These are phyloP conservation scores for Diplosphaera chodatii DNA, from an alignment of 139 green algal genomes.

Conservation along the genomic window DNA sequence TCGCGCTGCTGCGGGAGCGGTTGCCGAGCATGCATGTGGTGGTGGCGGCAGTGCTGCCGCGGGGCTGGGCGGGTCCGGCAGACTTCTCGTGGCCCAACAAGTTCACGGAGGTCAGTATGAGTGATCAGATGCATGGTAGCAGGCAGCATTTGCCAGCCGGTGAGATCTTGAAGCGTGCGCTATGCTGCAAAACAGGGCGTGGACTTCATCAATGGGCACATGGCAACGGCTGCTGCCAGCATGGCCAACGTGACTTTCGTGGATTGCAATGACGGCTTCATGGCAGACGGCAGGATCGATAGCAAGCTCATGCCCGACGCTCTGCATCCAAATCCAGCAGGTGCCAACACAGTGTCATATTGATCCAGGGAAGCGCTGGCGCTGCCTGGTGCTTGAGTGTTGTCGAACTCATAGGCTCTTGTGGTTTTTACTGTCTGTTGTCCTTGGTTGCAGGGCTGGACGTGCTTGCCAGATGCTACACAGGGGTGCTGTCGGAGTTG, in stretches of 20 bases:
- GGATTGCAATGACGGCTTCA: conserved; percentile 14
- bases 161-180: too few relatives aligned
- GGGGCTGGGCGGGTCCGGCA: conserved; percentile 1
- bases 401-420: too few relatives aligned
- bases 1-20: neutral
- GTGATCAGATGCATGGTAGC: too few relatives aligned
- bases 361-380: neutral
- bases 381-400: too few relatives aligned
- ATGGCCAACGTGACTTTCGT: conserved; percentile 18
- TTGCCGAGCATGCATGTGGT: conserved; percentile 10
- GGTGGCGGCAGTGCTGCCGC: conserved; percentile 14
- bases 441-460: neutral
- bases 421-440: too few relatives aligned
- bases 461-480: neutral
- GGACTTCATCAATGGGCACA: conserved; percentile 5
- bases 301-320: conserved; percentile 23
- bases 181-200: neutral
- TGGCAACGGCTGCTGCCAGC: conserved; percentile 5
- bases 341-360: conserved; percentile 17
- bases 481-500: neutral
- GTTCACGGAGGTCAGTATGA: conserved; percentile 3
- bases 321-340: conserved; percentile 24
- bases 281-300: conserved; percentile 2
- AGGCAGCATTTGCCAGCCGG: too few relatives aligned
- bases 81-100: conserved; percentile 17